Base-by-base conservation (phyloP, 805 yeast species). In the Cyberlindnera americana region DNA sequence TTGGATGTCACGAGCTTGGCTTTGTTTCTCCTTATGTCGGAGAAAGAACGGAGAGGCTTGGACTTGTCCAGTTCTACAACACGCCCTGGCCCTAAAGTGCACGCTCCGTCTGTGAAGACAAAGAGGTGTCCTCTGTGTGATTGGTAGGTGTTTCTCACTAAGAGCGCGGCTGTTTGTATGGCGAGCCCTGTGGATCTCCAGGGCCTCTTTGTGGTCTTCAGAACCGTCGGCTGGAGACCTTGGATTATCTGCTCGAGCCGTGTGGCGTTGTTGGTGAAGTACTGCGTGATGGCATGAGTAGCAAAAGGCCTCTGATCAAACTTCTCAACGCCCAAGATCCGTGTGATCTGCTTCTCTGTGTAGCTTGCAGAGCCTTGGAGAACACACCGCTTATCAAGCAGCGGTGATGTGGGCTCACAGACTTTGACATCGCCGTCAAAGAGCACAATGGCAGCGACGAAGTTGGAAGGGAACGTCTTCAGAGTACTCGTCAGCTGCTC, bases 31-130 rank as follows among this genome's bases (percentile, higher is more conserved):
- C 87, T 95, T 47, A 93, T 86, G 61, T 91, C 98, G 57, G 85
- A 86, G 65, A 91, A 97, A 4, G 97, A 88, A 67, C 99, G 77
- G 48, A 91, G 83, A 19, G 96, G 95, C 62, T 90, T 95, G 57
- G 82, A 80, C 59, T 90, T 75, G 56, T 86, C 88, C 14, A 80
- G 75, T 19, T 89, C 85, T n/a, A 89, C 97, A 48, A 89, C 84
- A 59, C 82, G 67, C 47, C 99, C 99, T 5, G 97, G 96, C 31
- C 88, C 88, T 56, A 81, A 77, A 22, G 98, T 91, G 57, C 96
- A 84, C 26, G 96, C 95, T 40, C 98, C 98, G 39, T 89, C 91
- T 19, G 95, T 79, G 59, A 93, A 91, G 42, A 89, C 69, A 69
- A 88, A 80, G 50, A 90, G 72, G 59, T 96, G 81, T 13, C 91